phyloP scores from a whole-genome alignment of 805 yeast genomes.

The Candida silvatica region DNA sequence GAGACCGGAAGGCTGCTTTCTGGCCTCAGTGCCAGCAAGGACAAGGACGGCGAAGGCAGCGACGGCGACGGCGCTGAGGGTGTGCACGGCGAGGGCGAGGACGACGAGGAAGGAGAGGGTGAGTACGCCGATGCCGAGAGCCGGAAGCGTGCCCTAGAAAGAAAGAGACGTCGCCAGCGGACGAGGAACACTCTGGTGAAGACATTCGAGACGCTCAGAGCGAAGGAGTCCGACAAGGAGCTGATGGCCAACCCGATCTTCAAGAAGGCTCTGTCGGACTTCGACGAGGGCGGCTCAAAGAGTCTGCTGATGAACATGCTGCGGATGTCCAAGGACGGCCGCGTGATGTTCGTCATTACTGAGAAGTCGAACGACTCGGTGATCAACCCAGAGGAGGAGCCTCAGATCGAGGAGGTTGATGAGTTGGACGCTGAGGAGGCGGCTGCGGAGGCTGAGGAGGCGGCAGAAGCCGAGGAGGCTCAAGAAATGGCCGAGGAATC shows the following conservation, averaged over 20 bases:
- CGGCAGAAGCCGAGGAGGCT: background rate
- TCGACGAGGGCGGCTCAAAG: conserved; percentile 58
- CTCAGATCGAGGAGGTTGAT: background rate
- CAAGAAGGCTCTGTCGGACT: conserved; percentile 45
- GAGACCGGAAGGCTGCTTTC: conserved; percentile 75
- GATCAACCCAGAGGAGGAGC: conserved; percentile 2
- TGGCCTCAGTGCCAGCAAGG: conserved; percentile 29
- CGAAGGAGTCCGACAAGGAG: conserved; percentile 41
- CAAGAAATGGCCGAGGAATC: background rate
- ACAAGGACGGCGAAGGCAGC: too few relatives aligned
- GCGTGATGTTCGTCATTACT: conserved; percentile 42
- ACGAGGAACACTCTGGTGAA: conserved; percentile 27
- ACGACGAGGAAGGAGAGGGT: conserved; percentile 9
- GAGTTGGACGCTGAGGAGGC: background rate
- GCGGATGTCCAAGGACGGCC: conserved; percentile 34
- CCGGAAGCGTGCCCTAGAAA: conserved; percentile 12
- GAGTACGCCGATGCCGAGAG: conserved; percentile 12
- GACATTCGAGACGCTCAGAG: conserved; percentile 30
- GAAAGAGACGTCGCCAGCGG: conserved; percentile 12
- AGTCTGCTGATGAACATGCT: conserved; percentile 42
- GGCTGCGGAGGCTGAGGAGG: background rate
- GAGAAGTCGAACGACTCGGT: conserved; percentile 14
- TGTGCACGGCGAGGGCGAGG: conserved; percentile 9
- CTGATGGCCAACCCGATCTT: conserved; percentile 47
- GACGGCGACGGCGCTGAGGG: conserved; percentile 14